phyloP scores from a whole-genome alignment of 164 flowering plant species.

The Buxus sempervirens region DNA sequence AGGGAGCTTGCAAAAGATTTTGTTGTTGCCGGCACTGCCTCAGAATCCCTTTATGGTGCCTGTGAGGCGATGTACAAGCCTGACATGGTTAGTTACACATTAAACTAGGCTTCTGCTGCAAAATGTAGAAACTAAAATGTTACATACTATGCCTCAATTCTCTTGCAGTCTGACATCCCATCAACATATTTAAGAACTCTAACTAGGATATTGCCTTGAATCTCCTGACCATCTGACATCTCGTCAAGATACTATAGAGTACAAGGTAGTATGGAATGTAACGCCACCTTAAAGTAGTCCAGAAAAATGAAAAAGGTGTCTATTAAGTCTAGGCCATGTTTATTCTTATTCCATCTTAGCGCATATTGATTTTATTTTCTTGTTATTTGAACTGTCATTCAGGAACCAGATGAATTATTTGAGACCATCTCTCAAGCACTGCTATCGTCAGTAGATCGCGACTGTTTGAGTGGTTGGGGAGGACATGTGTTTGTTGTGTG shows the following conservation, averaged over 20 bases:
- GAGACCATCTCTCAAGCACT: constrained; percentile 92
- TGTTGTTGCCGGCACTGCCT: constrained; percentile 93
- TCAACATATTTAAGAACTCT: too few species aligned
- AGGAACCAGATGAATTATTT: constrained; percentile 90
- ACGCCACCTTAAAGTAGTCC: too few species aligned
- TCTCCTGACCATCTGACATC: too few species aligned
- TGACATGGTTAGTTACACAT: constrained; percentile 65
- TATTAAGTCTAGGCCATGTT: too few species aligned
- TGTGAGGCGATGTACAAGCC: constrained; percentile 95
- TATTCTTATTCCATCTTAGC: too few species aligned
- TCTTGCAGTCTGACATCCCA: too few species aligned
- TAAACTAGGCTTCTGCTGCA: constrained; percentile 1
- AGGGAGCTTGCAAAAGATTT: constrained; percentile 98
- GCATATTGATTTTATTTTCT: background rate
- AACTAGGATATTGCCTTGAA: too few species aligned
- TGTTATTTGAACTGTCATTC: constrained; percentile 16
- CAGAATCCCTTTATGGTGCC: constrained; percentile 95
- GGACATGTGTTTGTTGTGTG: constrained; percentile 92
- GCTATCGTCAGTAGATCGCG: constrained; percentile 82
- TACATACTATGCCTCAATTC: too few species aligned
- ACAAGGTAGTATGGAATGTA: too few species aligned
- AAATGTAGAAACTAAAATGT: background rate
- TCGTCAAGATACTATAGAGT: too few species aligned
- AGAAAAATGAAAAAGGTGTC: too few species aligned
- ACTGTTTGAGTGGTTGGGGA: constrained; percentile 98